Evolutionary conservation across 2,329 filamentous ascomycete genomes (phyloP), one percentile per base, ranked within the genome.

Genomic region (Fusarium cicatricum): DNA sequence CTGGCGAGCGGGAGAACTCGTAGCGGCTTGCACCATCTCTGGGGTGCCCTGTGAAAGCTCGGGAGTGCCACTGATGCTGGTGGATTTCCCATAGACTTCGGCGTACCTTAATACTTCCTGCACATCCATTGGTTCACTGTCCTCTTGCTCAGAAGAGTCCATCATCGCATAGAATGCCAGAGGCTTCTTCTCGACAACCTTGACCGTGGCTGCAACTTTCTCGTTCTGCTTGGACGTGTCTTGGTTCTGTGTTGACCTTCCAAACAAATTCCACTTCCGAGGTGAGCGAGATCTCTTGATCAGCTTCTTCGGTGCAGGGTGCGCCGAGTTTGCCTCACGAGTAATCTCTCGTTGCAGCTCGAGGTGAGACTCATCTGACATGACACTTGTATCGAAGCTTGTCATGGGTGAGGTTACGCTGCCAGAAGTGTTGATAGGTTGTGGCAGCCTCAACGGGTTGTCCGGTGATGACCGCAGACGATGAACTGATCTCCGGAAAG

Each of bases 211-310:
- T 1, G 79, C 69, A n/a, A 83, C 76, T 2, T 77, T 74, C 5
- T 74, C 67, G 14, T 70, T 70, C 54, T 77, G 77, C 52, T 78
- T 80, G 3, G 62, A 66, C 45, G 70, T 68, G 3, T 77, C 66
- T 36, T 78, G 75, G 31, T 72, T 78, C 26, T 84, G 81, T 0
- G 56, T 44, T 40, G 82, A 82, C 40, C 84, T 78, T 42, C 85
- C 80, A 62, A 89, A 88, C 11, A 88, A 70, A 59, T 87, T 88
- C 86, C 86, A 89, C 62, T 82, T 86, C 8, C 82, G 79, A 19
- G 85, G 84, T 21, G 83, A 85, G 37, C 78, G 81, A 1, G 80
- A 70, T 47, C 79, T 78, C 69, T 86, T 87, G 17, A 79, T 77
- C 17, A 85, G 71, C 69, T 87, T 88, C 71, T 81, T 86, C 0